Base-by-base conservation (phyloP, 2,329 filamentous ascomycete genomes). In the Colletotrichum limetticola region DNA sequence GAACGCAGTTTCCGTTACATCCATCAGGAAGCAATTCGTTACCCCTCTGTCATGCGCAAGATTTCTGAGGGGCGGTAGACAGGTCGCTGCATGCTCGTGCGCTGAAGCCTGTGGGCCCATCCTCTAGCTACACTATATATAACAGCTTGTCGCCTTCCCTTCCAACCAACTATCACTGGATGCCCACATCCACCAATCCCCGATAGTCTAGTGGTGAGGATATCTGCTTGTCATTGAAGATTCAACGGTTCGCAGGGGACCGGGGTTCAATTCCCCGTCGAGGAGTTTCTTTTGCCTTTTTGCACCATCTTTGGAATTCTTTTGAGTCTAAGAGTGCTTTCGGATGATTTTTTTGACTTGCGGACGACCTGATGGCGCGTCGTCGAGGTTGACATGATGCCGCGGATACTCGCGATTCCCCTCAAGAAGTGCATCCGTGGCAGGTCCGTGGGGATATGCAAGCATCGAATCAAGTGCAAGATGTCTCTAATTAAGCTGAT, bases 121-220 rank as follows among this genome's bases (percentile, higher is more conserved):
- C 19, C 0, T 19, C 6, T 11, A 0, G 19, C 3, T 1, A 19
- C 3, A 4, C 16, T 49, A 49, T n/a, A n/a, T 49, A 49, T 0
- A 0, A 0, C 7, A 9, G 3, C 8, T 4, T 0, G 19, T 1
- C 2, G 3, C 19, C 1, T 4, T n/a, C n/a, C n/a, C n/a, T n/a
- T n/a, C n/a, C 19, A 49, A n/a, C 42, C 19, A n/a, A 49, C 42
- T 49, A 49, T 49, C 26, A 28, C 52, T 28, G 52, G 52, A 24
- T 55, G 52, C 6, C 2, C 52, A 24, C 24, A 55, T 24, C 52
- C 22, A 28, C 52, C 22, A 28, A 55, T 55, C 52, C 52, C 26
- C 52, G 52, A 55, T 55, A 55, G 52, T 55, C 52, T 55, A 55
- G 52, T 55, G 52, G 52, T 55, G 52, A 55, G 52, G 52, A 55